Base-by-base conservation (phyloP, 2,329 filamentous ascomycete genomes). In the Dendryphion nanum region DNA sequence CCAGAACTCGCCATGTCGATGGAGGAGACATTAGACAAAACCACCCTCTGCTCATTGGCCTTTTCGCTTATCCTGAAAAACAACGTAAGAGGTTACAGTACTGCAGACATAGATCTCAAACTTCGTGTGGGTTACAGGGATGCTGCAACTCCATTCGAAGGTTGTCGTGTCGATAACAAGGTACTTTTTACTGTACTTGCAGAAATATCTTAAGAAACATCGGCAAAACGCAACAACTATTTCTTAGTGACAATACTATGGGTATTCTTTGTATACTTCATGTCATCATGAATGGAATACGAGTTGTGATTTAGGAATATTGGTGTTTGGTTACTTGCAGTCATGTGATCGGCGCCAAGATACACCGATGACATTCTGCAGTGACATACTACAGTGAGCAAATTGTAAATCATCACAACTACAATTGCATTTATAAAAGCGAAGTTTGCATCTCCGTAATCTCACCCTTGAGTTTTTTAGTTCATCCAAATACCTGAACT, bases 31-130 rank as follows among this genome's bases (percentile, higher is more conserved):
- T 41, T 35, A 36, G 41, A 42, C 23, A 47, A 38, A 10, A 50
- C 47, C 12, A 52, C 41, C 14, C 44, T 52, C 24, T 52, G 48
- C 35, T 48, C 48, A 16, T 35, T 19, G 18, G 48, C 48, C 17
- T 52, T 48, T 38, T 52, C 48, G 18, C 43, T 50, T 5, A 30
- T 52, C 24, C 30, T 43, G 5, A 41, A 41, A 28, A 44, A 40
- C 29, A 49, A 49, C 17, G 13, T 12, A 6, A 49, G 47, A 37
- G 43, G 46, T 5, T 47, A 39, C 32, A 42, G 37, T 30, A 24
- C 19, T 12, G 29, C 40, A 35, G 40, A 50, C 10, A 34, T 52
- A 26, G 47, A 52, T 18, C 21, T 48, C 17, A 45, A 44, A 29
- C 39, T 52, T 32, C 41, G 47, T 10, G 42, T 30, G 2, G 47